These are phyloP conservation scores for Coffea eugenioides DNA, from an alignment of 257 asterid species.

Conservation along the genomic window DNA sequence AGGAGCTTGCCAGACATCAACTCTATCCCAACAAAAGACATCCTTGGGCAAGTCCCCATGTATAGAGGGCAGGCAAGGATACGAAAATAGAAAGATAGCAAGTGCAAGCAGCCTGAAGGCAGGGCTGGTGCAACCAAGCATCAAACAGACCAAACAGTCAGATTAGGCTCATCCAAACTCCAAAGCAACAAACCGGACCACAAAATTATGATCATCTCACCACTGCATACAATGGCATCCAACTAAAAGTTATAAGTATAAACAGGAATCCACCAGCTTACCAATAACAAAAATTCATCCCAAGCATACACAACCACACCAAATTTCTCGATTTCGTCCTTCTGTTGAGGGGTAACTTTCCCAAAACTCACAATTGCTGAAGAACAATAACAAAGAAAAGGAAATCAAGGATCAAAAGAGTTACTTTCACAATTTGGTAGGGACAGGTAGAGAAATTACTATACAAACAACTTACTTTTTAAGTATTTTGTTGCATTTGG, in stretches of 20 bases:
- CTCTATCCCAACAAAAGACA: background rate
- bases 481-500: constrained; percentile 64
- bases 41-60: background rate
- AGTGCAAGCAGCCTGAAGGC: background rate
- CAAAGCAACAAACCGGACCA: background rate
- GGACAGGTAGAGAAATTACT: background rate
- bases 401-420: background rate
- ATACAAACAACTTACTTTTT: constrained; percentile 56
- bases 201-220: background rate
- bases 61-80: background rate
- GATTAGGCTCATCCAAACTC: background rate
- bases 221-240: background rate
- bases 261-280: constrained; percentile 35
- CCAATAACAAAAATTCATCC: constrained; percentile 75
- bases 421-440: background rate
- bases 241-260: background rate
- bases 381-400: constrained; percentile 16
- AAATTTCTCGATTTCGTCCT: constrained; percentile 59
- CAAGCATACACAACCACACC: constrained; percentile 68
- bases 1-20: background rate
- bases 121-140: background rate
- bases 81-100: background rate
- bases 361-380: constrained; percentile 92
- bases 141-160: background rate
- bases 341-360: constrained; percentile 60